These are phyloP conservation scores for Cercospora janseana DNA, from an alignment of 2,329 filamentous ascomycete species.

Conservation along the genomic window DNA sequence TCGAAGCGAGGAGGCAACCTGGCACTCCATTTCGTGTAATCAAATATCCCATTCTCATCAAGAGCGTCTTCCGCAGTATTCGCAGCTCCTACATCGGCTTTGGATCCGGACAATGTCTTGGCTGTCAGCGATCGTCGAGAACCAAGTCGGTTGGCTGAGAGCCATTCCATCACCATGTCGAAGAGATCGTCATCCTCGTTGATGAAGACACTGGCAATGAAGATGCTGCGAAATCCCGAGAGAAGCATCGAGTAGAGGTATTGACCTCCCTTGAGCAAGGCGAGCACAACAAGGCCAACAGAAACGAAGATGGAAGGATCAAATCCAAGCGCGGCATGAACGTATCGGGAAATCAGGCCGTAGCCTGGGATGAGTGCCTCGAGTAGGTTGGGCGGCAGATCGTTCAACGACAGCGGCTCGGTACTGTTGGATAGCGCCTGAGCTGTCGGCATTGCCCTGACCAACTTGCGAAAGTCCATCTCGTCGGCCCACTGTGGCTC, in stretches of 20 bases:
- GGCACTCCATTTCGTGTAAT: slow-evolving; percentile 51
- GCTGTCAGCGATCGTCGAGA: slow-evolving; percentile 41
- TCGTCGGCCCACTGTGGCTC: background rate
- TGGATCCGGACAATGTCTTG: slow-evolving; percentile 40
- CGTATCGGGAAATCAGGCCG: slow-evolving; percentile 46
- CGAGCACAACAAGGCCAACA: slow-evolving; percentile 44
- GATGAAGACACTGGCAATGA: slow-evolving; percentile 47
- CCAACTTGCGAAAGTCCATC: slow-evolving; percentile 34
- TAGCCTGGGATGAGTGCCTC: slow-evolving; percentile 54
- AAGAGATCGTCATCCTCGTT: slow-evolving; percentile 48
- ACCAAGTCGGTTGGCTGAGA: slow-evolving; percentile 42
- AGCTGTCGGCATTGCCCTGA: slow-evolving; percentile 23
- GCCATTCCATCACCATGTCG: slow-evolving; percentile 45
- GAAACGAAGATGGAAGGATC: slow-evolving; percentile 51
- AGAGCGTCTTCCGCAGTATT: slow-evolving; percentile 39
- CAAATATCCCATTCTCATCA: slow-evolving; percentile 46
- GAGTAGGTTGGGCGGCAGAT: slow-evolving; percentile 48
- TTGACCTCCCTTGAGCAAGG: slow-evolving; percentile 39
- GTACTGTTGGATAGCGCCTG: slow-evolving; percentile 15
- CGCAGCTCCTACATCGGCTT: slow-evolving; percentile 38
- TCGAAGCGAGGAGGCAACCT: slow-evolving; percentile 51
- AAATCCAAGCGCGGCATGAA: slow-evolving; percentile 45
- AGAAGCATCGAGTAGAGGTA: slow-evolving; percentile 39
- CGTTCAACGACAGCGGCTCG: slow-evolving; percentile 28
- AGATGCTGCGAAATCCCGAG: slow-evolving; percentile 37